Evolutionary conservation across 2,329 filamentous ascomycete genomes (phyloP), one percentile per base, ranked within the genome.

Genomic region (Exophiala oligosperma): DNA sequence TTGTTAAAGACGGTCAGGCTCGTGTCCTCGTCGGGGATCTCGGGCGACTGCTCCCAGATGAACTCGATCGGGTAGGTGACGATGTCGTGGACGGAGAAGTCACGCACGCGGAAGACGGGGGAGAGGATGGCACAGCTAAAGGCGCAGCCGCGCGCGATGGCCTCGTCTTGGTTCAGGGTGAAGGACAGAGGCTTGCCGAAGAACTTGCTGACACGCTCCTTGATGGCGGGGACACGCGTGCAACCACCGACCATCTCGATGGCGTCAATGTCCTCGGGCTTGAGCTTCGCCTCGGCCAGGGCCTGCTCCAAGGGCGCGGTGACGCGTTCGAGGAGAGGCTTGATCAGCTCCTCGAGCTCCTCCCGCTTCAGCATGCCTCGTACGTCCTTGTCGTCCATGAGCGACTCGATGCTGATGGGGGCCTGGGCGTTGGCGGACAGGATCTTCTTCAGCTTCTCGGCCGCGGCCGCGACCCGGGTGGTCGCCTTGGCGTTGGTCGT

Each of bases 11-110:
- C 94, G 37, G 91, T 96, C 68, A 99, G 82, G 79, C 88, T 95
- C 56, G 94, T 97, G 75, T 97, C 94, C 82, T 99, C 94, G 69
- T 99, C 94, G 26, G 94, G 94, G 68, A 99, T 99, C 71, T 99
- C 94, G 60, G 92, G 87, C 26, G 93, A 95, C 83, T 97, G 96
- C 82, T 99, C 94, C 94, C 94, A 99, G 53, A 88, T 90, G 76
- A 99, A 99, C 74, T 99, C 93, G 74, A 99, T 96, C 49, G 94
- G 94, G 80, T 97, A 99, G 81, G 88, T 91, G 78, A 96, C 91
- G 70, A 97, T 93, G 76, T 99, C 94, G 82, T 97, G 92, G 61
- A 97, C 89, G 67, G 92, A 86, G 77, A 99, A 99, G 81, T 99
- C 94, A 71, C 94, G 92, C 72, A 99, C 94, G 74, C 93, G 92